Conservation (phyloP, 371 early-diverging fungal species). For the Syncephalastrum monosporum region DNA sequence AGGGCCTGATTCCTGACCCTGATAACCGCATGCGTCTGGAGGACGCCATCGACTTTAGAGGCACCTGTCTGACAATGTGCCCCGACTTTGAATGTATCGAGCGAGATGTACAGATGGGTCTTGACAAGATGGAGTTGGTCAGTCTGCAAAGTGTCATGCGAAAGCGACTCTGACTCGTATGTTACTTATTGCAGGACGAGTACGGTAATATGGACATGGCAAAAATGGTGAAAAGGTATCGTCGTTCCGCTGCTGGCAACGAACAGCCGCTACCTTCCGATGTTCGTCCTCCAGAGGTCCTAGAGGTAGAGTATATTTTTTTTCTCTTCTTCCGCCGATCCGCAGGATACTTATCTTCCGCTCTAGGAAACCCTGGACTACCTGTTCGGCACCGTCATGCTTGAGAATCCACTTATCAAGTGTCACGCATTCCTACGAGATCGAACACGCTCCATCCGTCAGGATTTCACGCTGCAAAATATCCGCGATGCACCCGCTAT, state of each 20-base stretch:
- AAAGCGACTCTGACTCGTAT: background rate
- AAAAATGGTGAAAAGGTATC: conserved; percentile 80
- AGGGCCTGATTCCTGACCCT: conserved; percentile 64
- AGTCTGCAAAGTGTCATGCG: background rate
- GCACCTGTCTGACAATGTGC: conserved; percentile 87
- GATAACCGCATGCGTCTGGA: conserved; percentile 50
- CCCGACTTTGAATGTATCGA: conserved; percentile 90
- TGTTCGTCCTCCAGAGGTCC: conserved; percentile 78
- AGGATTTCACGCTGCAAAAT: conserved; percentile 89
- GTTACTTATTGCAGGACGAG: conserved; percentile 39
- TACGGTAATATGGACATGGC: conserved; percentile 56
- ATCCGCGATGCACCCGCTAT: conserved; percentile 68
- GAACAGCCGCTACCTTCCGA: conserved; percentile 88
- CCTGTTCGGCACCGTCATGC: conserved; percentile 64
- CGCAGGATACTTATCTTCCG: background rate
- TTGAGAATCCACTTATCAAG: conserved; percentile 50
- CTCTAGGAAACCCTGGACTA: conserved; percentile 74
- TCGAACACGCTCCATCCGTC: conserved; percentile 83
- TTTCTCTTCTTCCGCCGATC: too few relatives aligned
- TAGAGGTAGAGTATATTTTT: conserved; percentile 46
- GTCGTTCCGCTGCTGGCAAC: conserved; percentile 87
- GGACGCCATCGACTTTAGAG: conserved; percentile 72
- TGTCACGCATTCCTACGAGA: conserved; percentile 89
- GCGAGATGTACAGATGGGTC: conserved; percentile 72
- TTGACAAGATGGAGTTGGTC: conserved; percentile 77